Base-by-base conservation (phyloP, 495 filamentous ascomycete genomes). In the Neurospora tetrasperma region DNA sequence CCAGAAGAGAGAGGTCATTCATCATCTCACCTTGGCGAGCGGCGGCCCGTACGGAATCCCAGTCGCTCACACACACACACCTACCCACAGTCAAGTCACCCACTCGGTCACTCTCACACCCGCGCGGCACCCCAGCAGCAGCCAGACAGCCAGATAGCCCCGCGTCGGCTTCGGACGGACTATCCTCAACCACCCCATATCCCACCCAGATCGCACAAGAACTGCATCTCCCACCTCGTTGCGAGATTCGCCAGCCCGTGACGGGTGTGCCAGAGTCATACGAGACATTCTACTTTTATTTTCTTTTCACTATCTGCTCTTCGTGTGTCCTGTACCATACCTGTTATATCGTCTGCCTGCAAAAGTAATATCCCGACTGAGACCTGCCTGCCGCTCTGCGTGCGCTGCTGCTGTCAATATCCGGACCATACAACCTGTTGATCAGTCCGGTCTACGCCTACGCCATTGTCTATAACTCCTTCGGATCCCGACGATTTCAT, bases 201-300 rank as follows among this genome's bases (percentile, higher is more conserved):
- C 54, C 35, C 35, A 39, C 7, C 54, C 54, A 66, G 35, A 66
- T 66, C 54, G 54, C 54, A 66, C 54, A 66, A 66, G 54, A 54
- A 66, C 54, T 35, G 27, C 54, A 71, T 42, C 72, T 75, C 73
- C 70, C 75, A 76, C 78, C 76, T 71, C 71, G 73, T 78, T 75
- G 73, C 74, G 72, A 81, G 76, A 79, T 78, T 81, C 2, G 72
- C 78, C 77, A 54, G 72, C 69, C 38, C 46, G 71, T 54, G 73
- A 68, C 71, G 74, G 73, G 41, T 71, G 71, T 59, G 70, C 27
- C 70, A 66, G 79, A 77, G 79, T 82, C 78, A 81, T 83, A 84
- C 83, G 82, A 83, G 82, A 84, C 80, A 83, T 83, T 82, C 83
- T 83, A 80, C 81, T 84, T 79, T 74, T 80, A 79, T 78, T 81